Evolutionary conservation across 2,329 filamentous ascomycete species (phyloP).

Genomic region (Gnomoniopsis sp.): DNA sequence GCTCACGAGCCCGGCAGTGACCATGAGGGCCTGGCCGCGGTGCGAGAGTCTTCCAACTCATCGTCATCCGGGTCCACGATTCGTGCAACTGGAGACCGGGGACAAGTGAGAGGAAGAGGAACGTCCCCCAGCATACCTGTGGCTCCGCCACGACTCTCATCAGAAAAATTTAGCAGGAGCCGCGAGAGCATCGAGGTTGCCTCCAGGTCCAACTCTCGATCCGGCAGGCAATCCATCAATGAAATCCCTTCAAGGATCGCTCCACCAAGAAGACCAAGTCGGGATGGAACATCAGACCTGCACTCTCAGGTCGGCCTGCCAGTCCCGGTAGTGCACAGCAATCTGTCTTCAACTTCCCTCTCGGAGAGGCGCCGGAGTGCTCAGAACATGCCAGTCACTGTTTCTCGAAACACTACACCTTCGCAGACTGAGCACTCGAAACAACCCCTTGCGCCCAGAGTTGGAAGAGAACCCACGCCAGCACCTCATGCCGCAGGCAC

Average conservation of each 20-base stretch:
- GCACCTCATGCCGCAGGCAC: slow-evolving; percentile 22
- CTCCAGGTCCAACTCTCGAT: slow-evolving; percentile 23
- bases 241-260: slow-evolving; percentile 31
- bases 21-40: slow-evolving; percentile 57
- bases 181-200: slow-evolving; percentile 35
- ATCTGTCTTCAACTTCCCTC: slow-evolving; percentile 47
- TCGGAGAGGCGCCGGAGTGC: slow-evolving; percentile 45
- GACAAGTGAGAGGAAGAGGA: slow-evolving; percentile 41
- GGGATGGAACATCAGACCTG: slow-evolving; percentile 64
- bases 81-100: slow-evolving; percentile 46
- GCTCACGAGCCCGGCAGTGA: slow-evolving; percentile 43
- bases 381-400: slow-evolving; percentile 7
- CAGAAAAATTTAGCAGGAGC: slow-evolving; percentile 47
- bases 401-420: slow-evolving; percentile 29
- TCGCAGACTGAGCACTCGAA: slow-evolving; percentile 29
- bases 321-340: slow-evolving; percentile 60
- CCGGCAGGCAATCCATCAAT: slow-evolving; percentile 22
- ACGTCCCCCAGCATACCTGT: slow-evolving; percentile 52
- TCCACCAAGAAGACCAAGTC: slow-evolving; percentile 61
- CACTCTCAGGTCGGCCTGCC: slow-evolving; percentile 51
- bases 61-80: slow-evolving; percentile 72
- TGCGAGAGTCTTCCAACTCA: slow-evolving; percentile 67
- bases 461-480: slow-evolving; percentile 34
- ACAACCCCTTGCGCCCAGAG: slow-evolving; percentile 25
- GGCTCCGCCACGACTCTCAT: slow-evolving; percentile 60